These are phyloP conservation scores for Euphorbia schlechtendalii DNA, from an alignment of 441 rosid genomes.

Conservation along the genomic window DNA sequence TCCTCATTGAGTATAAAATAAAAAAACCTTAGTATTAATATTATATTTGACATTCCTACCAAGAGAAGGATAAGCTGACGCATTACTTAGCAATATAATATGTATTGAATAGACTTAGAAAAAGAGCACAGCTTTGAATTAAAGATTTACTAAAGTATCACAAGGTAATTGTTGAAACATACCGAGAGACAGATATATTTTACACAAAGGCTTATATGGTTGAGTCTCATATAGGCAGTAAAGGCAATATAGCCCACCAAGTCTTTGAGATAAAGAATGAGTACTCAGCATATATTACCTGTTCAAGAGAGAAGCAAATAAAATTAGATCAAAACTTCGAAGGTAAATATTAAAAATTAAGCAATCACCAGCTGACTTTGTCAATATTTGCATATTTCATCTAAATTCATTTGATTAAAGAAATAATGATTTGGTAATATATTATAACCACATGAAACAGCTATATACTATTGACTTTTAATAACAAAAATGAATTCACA, in stretches of 20 bases:
- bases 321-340: neutral
- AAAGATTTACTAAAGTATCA: neutral
- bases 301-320: slow-evolving; percentile 19
- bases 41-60: too few species aligned
- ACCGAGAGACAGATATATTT: slow-evolving; percentile 64
- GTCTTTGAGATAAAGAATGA: slow-evolving; percentile 46
- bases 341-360: neutral
- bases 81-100: too few species aligned
- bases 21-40: too few species aligned
- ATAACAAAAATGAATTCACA: neutral
- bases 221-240: slow-evolving; percentile 71
- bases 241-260: slow-evolving; percentile 79
- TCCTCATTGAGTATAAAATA: too few species aligned
- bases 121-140: neutral
- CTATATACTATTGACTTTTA: neutral
- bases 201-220: slow-evolving; percentile 71
- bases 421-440: neutral
- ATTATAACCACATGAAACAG: neutral
- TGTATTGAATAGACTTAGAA: neutral
- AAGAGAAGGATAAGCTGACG: too few species aligned
- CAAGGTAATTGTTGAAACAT: slow-evolving; percentile 14
- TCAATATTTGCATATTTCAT: neutral
- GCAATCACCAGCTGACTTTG: neutral
- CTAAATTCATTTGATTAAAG: neutral
- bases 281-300: slow-evolving; percentile 54